These are phyloP conservation scores for Fusarium sp. DNA, from an alignment of 2,329 filamentous ascomycete genomes.

Conservation along the genomic window DNA sequence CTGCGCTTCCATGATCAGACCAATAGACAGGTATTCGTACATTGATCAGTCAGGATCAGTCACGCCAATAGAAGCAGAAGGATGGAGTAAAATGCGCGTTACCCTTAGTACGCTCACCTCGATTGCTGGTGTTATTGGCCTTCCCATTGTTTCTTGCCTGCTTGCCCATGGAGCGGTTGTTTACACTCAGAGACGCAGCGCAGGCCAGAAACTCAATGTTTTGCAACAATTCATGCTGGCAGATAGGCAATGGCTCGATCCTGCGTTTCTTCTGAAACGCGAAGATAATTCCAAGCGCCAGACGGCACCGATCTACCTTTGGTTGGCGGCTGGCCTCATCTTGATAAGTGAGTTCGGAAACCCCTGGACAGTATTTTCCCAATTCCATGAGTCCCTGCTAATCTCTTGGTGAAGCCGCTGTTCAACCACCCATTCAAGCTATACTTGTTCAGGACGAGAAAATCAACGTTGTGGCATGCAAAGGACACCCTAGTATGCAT, in stretches of 20 bases:
- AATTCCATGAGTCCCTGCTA: not conserved
- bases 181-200: constrained; percentile 23
- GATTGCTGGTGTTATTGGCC: constrained; percentile 5
- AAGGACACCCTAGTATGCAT: not conserved
- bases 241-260: constrained; percentile 21
- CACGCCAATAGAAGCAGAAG: not conserved
- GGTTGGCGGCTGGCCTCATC: constrained; percentile 15
- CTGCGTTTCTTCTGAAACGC: not conserved
- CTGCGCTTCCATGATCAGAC: constrained; percentile 1
- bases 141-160: constrained; percentile 31
- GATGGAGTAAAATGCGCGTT: not conserved
- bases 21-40: constrained; percentile 18
- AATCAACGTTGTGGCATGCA: constrained; percentile 1
- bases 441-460: constrained; percentile 22
- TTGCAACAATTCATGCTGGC: constrained; percentile 26
- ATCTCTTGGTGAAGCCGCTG: constrained; percentile 8
- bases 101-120: not conserved
- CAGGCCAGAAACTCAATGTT: constrained; percentile 12
- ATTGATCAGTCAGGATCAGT: constrained; percentile 15
- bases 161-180: constrained; percentile 31
- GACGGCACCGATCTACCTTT: constrained; percentile 7
- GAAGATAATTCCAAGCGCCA: fast-evolving
- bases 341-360: constrained; percentile 19
- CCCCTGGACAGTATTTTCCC: not conserved
- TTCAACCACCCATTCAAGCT: constrained; percentile 15